Base-by-base conservation (phyloP, 768 basidiomycete species). In the Calocybe cyanea region DNA sequence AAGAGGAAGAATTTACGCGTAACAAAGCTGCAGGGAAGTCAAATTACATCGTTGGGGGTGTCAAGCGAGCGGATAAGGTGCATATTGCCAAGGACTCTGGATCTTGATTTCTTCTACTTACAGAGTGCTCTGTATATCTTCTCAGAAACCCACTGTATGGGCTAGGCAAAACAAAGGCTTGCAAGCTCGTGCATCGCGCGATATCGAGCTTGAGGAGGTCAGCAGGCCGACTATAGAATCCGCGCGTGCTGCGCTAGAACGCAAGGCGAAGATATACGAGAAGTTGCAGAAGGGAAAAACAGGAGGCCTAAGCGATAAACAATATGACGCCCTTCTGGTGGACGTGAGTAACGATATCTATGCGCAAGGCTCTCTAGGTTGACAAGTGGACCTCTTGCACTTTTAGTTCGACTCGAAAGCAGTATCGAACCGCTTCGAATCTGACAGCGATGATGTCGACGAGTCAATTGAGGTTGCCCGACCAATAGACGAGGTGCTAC, bases 231-330 rank as follows among this genome's bases (percentile, higher is more conserved):
- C 85, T 0, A 61, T 87, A 9, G 89, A 92, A 44, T 79, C 80
- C 0, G 83, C 84, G 14, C 80, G 81, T 11, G 81, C 81, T 2
- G 75, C 75, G 1, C 65, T 92, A 28, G 85, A 91, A 61, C 73
- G 83, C 47, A 92, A 93, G 60, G 80, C 87, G 3, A 78, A 80
- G 63, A 77, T 88, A 38, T 92, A 93, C 54, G 85, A 91, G 9
- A 83, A 91, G 59, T 60, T 92, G 30, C 67, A 73, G 58, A 83
- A 79, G 55, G 91, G 91, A 10, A 85, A 88, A 62, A 80, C 80
- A 9, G 89, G 83, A 0, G 89, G 90, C 3, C 58, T 93, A 57
- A 84, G 58, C 35, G 88, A 91, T 47, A 76, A 75, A 43, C 87
- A 93, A 57, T 86, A 80, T 48, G 83, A 83, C 43, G 67, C 72